Evolutionary conservation across 208 protist species (phyloP), one percentile per base, ranked within the genome.

Genomic region (Acanthamoeba culbertsoni): DNA sequence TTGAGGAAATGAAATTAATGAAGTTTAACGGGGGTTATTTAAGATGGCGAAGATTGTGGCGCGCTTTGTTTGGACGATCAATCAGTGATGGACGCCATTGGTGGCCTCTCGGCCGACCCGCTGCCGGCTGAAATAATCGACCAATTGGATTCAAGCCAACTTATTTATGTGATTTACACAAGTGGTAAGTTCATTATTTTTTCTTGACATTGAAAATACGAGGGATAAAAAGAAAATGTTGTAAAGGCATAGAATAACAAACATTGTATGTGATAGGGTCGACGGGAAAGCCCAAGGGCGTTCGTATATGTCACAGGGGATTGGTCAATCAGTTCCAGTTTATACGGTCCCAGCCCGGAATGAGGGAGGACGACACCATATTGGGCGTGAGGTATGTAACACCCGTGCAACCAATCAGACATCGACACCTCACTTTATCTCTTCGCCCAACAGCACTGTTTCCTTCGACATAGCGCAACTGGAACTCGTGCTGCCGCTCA

Each of bases 111-210:
- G 6, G 62, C 35, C 62, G 35, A 12, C 3, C 2, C 62, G 1
- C 12, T 71, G 62, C 62, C 62, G 28, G 62, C 62, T 23, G 31
- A 71, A 28, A 35, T 71, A 28, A 71, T 35, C 3, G 62, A 28
- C 33, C 33, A 14, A 35, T 18, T 86, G 31, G 75, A 86, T 35
- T 1, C 75, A 1, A 62, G 31, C 46, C 75, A 86, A 40, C 75
- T 86, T 40, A 51, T 86, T 31, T 94, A 94, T 43, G 10, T 94
- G 10, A 94, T 94, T 26, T 94, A 93, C 86, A 94, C 92, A 71
- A 90, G 65, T 23, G 92, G 91, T 65, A 65, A 23, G 53, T n/a
- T n/a, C n/a, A 55, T n/a, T n/a, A n/a, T n/a, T n/a, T n/a, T n/a
- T n/a, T n/a, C n/a, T n/a, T n/a, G n/a, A n/a, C n/a, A n/a, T n/a